Evolutionary conservation across 495 filamentous ascomycete genomes (phyloP), one percentile per base, ranked within the genome.

Genomic region (Penicillium bovifimosum): DNA sequence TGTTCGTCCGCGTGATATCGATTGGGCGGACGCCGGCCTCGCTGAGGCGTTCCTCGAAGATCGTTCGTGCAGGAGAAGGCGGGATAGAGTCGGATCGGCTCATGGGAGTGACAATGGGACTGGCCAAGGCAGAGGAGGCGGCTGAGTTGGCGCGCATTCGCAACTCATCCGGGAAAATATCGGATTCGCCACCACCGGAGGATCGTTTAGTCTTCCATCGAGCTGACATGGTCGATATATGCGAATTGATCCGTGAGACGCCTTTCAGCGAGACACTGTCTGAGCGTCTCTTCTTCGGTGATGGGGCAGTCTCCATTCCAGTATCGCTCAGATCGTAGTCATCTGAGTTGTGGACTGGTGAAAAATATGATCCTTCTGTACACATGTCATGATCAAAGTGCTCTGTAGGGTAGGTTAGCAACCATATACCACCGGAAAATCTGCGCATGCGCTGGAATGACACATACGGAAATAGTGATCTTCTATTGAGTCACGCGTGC

Each of bases 201-300:
- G 68, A 44, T 61, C 76, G 78, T 58, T 76, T 82, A 14, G 81
- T 74, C 36, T 76, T 79, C 73, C 81, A 83, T 62, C 82, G 84
- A 16, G 79, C 81, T 0, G 85, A 80, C 42, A 93, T 76, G 31
- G 85, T 90, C 2, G 87, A 85, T 49, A 93, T 85, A 47, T 82
- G 79, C 3, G 82, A 83, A 40, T 85, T 80, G 51, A 92, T 69
- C 35, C 86, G 80, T 29, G 82, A 80, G 24, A 88, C 77, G 47
- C 88, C 77, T 40, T 76, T 80, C 50, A 79, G 73, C n/a, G 86
- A 75, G 0, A 80, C 78, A 41, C 85, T 85, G 31, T 81, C 81
- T 6, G 82, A 86, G 44, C 85, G 74, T 45, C 83, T 80, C 55
- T 84, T 85, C 55, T 84, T 86, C 9, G 63, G 71, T 50, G 63